These are phyloP conservation scores for Malus hybrid DNA, from an alignment of 331 rosid species.

Conservation along the genomic window DNA sequence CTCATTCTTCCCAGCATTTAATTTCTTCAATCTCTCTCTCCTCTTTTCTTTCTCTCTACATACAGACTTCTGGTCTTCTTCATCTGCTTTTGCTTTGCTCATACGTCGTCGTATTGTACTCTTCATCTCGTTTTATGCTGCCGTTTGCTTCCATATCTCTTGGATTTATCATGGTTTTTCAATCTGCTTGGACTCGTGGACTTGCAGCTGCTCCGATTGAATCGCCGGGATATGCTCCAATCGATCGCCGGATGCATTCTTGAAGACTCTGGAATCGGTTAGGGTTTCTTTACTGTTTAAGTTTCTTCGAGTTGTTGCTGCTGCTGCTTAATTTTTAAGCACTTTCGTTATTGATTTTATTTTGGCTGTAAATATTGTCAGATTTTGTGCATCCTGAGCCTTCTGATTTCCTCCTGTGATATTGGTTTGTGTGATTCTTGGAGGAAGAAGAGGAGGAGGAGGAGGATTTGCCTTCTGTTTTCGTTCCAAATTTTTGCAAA, in stretches of 20 bases:
- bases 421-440: slow-evolving; percentile 42
- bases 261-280: slow-evolving; percentile 55
- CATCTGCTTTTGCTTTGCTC: background rate
- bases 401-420: slow-evolving; percentile 43
- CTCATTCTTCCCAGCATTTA: slow-evolving; percentile 67
- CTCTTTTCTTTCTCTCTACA: background rate
- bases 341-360: background rate
- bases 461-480: slow-evolving; percentile 13
- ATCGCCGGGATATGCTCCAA: slow-evolving; percentile 34
- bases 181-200: background rate
- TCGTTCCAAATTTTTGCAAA: slow-evolving; percentile 15
- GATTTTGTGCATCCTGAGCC: slow-evolving; percentile 19
- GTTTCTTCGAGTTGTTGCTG: slow-evolving; percentile 6
- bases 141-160: background rate
- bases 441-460: slow-evolving; percentile 24
- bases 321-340: background rate
- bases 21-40: slow-evolving; percentile 5
- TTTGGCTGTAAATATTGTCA: slow-evolving; percentile 48
- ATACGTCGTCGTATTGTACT: background rate
- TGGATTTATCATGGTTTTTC: background rate
- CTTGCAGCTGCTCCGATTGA: slow-evolving; percentile 1
- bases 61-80: background rate
- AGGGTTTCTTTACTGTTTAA: slow-evolving; percentile 12
- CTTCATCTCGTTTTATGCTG: background rate
- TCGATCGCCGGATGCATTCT: slow-evolving; percentile 36